Evolutionary conservation across 805 yeast species (phyloP).

Genomic region (Starmerella roubikii): DNA sequence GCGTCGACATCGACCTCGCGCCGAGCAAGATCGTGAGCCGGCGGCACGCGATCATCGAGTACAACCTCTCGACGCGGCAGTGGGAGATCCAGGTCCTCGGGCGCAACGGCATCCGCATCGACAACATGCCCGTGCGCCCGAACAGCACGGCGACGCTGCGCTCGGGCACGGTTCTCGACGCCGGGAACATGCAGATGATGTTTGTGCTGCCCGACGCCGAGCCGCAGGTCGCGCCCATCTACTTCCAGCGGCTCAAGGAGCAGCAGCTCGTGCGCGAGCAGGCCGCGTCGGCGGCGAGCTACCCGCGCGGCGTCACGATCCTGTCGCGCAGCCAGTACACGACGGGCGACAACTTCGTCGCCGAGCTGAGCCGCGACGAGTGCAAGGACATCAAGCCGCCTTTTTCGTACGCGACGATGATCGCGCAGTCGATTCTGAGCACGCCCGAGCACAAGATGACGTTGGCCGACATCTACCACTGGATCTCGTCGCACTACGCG

Average conservation of each 20-base stretch:
- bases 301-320: slow-evolving; percentile 32
- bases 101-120: slow-evolving; percentile 86
- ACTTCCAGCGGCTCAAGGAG: slow-evolving; percentile 4
- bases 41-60: slow-evolving; percentile 72
- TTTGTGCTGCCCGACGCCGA: slow-evolving; percentile 85
- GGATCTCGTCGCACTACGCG: slow-evolving; percentile 80
- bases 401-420: slow-evolving; percentile 94
- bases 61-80: slow-evolving; percentile 54
- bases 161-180: slow-evolving; percentile 84
- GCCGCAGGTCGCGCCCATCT: slow-evolving; percentile 43
- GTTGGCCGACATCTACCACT: slow-evolving; percentile 78
- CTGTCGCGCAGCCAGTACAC: slow-evolving; percentile 30
- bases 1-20: slow-evolving; percentile 71
- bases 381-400: slow-evolving; percentile 93
- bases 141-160: slow-evolving; percentile 37
- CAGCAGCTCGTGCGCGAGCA: not conserved
- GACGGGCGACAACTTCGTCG: slow-evolving; percentile 23
- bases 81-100: slow-evolving; percentile 85
- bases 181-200: slow-evolving; percentile 99
- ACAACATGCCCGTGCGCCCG: slow-evolving; percentile 39
- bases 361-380: slow-evolving; percentile 66
- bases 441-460: slow-evolving; percentile 80
- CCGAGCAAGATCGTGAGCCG: slow-evolving; percentile 96
- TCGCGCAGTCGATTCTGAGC: slow-evolving; percentile 88
- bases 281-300: slow-evolving; percentile 8